Percentiles rank a stretch among this genome's conserved stretches.
These are phyloP conservation scores for Eragrostis tef DNA, from an alignment of 202 grass and related monocot species.

Conservation along the genomic window DNA sequence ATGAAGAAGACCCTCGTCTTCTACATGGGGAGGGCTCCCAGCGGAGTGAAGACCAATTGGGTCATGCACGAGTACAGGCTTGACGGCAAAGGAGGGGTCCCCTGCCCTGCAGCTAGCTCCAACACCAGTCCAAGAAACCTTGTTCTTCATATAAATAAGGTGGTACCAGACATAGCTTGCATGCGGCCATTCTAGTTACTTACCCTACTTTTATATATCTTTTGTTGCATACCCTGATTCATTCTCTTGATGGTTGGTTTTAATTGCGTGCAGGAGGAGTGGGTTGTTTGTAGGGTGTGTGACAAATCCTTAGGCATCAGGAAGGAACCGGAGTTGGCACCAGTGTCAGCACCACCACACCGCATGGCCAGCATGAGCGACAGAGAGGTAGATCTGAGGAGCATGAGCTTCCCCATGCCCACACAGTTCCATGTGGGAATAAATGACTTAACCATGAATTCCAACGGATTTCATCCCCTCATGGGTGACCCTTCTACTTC, in stretches of 20 bases:
- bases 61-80: slow-evolving; percentile 91
- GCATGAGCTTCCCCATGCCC: not conserved
- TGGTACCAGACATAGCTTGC: not conserved
- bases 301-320: slow-evolving; percentile 57
- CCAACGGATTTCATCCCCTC: not conserved
- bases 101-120: slow-evolving; percentile 11
- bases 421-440: not conserved
- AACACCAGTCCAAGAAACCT: not conserved
- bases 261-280: slow-evolving; percentile 56
- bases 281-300: slow-evolving; percentile 72
- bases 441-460: slow-evolving; percentile 28
- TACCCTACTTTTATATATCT: no score
- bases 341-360: not conserved
- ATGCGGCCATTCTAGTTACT: not conserved
- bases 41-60: slow-evolving; percentile 81
- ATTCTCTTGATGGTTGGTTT: no score
- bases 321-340: slow-evolving; percentile 24
- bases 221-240: not conserved
- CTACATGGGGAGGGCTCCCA: slow-evolving; percentile 69
- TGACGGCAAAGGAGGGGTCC: slow-evolving; percentile 21
- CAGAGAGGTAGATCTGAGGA: no score
- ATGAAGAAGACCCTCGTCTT: slow-evolving; percentile 96
- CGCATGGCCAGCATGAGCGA: no score
- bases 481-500: not conserved
- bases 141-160: slow-evolving; percentile 38